Evolutionary conservation across 1,284 basidiomycete species (phyloP).

Genomic region (Irpex rosettiformis): DNA sequence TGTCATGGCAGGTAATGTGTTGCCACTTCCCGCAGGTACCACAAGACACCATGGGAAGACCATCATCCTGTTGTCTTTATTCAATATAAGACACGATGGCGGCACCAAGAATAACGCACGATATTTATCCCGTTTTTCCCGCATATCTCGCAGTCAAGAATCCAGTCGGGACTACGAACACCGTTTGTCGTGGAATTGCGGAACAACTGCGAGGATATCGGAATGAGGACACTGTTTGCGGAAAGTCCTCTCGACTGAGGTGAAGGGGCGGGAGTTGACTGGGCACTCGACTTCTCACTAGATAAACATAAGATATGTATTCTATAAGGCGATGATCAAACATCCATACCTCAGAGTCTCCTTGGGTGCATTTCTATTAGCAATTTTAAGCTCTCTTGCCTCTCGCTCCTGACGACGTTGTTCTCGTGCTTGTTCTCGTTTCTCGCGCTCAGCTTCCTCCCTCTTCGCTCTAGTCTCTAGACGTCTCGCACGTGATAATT

Average conservation of each 20-base stretch:
- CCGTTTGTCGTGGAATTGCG: slow-evolving; percentile 36
- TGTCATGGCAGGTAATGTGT: slow-evolving; percentile 76
- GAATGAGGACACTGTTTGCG: slow-evolving; percentile 17
- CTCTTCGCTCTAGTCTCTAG: slow-evolving; percentile 60
- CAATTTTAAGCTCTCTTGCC: slow-evolving; percentile 31
- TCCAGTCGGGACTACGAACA: slow-evolving; percentile 62
- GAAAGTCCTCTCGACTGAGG: not conserved
- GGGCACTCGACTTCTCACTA: not conserved
- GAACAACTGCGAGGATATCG: slow-evolving; percentile 18
- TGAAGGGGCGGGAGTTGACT: not conserved
- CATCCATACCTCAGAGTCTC: slow-evolving; percentile 18
- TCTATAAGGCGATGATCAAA: not conserved
- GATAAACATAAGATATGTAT: too few relatives aligned
- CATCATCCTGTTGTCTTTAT: slow-evolving; percentile 58
- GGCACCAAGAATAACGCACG: slow-evolving; percentile 36
- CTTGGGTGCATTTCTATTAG: slow-evolving; percentile 22
- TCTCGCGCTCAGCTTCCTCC: slow-evolving; percentile 60
- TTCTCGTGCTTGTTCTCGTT: slow-evolving; percentile 54
- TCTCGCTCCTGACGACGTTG: slow-evolving; percentile 50
- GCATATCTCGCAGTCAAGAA: slow-evolving; percentile 83
- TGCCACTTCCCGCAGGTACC: slow-evolving; percentile 81
- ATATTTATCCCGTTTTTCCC: slow-evolving; percentile 63
- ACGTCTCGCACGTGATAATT: slow-evolving; percentile 56
- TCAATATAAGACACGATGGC: slow-evolving; percentile 1
- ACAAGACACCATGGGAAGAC: slow-evolving; percentile 74